Percentiles rank a stretch among this genome's conserved stretches.
Evolutionary conservation across 139 green algal species (phyloP).

Genomic region (Auxenochlorella pyrenoidosa): DNA sequence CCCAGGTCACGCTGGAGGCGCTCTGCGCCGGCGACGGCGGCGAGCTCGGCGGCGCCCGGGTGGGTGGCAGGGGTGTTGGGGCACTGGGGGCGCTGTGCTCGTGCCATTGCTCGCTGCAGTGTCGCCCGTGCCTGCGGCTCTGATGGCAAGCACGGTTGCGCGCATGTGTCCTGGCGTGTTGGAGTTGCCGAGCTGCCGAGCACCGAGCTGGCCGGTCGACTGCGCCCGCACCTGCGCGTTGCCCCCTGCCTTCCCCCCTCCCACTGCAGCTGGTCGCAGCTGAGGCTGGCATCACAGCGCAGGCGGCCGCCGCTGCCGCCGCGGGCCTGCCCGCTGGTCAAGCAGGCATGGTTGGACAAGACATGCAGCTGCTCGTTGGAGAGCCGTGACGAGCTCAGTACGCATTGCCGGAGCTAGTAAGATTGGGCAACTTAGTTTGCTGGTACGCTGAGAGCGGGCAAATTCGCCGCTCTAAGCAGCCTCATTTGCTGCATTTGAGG

Average conservation of each 20-base stretch:
- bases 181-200: no score
- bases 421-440: neutral
- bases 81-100: neutral
- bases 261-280: neutral
- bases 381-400: neutral
- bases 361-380: slow-evolving; percentile 24
- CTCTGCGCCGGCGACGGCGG: neutral
- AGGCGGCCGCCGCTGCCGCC: neutral
- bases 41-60: neutral
- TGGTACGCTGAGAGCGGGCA: no score
- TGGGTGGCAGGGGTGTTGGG: neutral
- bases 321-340: neutral
- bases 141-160: neutral
- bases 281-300: neutral
- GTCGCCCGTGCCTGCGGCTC: neutral
- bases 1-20: slow-evolving; percentile 19
- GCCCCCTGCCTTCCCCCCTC: no score
- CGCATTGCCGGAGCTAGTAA: neutral
- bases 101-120: neutral
- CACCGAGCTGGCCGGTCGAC: no score
- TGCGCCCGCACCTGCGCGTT: no score
- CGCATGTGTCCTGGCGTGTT: no score
- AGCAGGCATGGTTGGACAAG: slow-evolving; percentile 1
- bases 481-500: no score
- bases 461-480: no score